These are phyloP conservation scores for Penicillium canescens DNA, from an alignment of 495 filamentous ascomycete genomes.

Conservation along the genomic window DNA sequence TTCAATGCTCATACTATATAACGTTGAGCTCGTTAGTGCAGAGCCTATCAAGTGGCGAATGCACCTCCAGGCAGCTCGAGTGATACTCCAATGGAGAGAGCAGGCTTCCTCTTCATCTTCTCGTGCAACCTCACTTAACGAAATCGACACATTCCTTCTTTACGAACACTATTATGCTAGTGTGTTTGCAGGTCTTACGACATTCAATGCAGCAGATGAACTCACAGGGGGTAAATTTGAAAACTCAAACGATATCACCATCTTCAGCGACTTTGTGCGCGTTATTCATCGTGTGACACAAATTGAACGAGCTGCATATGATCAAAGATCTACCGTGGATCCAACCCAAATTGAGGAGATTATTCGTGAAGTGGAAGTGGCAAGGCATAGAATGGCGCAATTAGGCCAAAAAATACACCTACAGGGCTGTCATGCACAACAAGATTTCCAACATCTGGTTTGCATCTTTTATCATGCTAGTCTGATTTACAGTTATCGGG, in stretches of 20 bases:
- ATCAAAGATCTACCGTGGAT: background rate
- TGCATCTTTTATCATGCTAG: slow-evolving; percentile 14
- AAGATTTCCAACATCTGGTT: slow-evolving; percentile 8
- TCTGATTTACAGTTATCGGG: slow-evolving; percentile 11
- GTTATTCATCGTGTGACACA: slow-evolving; percentile 21
- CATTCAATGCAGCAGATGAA: slow-evolving; percentile 13
- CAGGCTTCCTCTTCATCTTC: slow-evolving; percentile 1
- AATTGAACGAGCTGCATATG: slow-evolving; percentile 14
- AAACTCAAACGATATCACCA: slow-evolving; percentile 14
- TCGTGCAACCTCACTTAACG: background rate
- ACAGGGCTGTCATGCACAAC: background rate
- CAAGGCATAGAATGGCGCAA: background rate
- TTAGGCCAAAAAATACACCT: slow-evolving; percentile 4
- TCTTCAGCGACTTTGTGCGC: slow-evolving; percentile 23
- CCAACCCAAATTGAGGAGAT: background rate
- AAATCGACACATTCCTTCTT: slow-evolving; percentile 19
- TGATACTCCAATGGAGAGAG: slow-evolving; percentile 18
- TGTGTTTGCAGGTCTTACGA: slow-evolving; percentile 22
- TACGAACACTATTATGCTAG: slow-evolving; percentile 26
- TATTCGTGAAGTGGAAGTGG: background rate
- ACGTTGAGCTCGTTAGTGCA: slow-evolving; percentile 19
- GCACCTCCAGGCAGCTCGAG: slow-evolving; percentile 22
- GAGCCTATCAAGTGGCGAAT: slow-evolving; percentile 19
- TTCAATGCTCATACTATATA: slow-evolving; percentile 21
- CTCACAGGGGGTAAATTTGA: slow-evolving; percentile 3